phyloP scores from a whole-genome alignment of 225 moss, liverwort and hornwort genomes.

The Polytrichum commune region DNA sequence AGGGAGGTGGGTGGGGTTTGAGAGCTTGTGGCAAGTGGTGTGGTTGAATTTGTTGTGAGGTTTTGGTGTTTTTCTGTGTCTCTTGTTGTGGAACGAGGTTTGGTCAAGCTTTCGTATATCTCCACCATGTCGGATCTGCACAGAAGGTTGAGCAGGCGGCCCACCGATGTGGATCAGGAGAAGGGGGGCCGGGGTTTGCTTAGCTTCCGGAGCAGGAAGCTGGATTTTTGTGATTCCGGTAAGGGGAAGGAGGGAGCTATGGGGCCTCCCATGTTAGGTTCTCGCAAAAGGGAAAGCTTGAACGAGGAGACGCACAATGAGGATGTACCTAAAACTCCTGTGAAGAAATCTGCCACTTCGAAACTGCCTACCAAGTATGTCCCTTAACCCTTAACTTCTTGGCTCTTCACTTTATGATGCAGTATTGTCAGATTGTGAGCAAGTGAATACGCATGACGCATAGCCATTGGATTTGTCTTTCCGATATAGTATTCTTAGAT shows the following conservation, averaged over 20 bases:
- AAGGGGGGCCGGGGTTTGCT: constrained; percentile 36
- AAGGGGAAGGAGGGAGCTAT: constrained; percentile 7
- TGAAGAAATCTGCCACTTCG: constrained; percentile 14
- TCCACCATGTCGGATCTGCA: constrained; percentile 39
- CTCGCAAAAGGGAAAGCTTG: constrained; percentile 37
- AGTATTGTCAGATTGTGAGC: not conserved
- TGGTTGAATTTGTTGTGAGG: too few relatives aligned
- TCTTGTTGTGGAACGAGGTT: too few relatives aligned
- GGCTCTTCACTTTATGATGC: not conserved
- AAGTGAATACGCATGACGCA: too few relatives aligned
- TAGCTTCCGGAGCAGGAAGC: constrained; percentile 65
- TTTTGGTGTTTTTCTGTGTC: too few relatives aligned
- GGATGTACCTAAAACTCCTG: not conserved
- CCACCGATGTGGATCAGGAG: constrained; percentile 4
- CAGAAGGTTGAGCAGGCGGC: constrained; percentile 14
- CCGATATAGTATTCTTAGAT: not conserved
- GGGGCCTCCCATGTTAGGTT: not conserved
- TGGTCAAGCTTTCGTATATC: too few relatives aligned
- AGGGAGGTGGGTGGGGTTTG: too few relatives aligned
- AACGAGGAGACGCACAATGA: constrained; percentile 5
- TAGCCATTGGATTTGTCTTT: too few relatives aligned
- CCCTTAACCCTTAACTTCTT: fast-evolving
- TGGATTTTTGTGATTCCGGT: constrained; percentile 22
- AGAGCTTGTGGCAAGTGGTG: too few relatives aligned
- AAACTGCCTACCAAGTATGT: constrained; percentile 42